Conservation (phyloP, 139 green algal genomes). For the Yamagishiella unicocca region DNA sequence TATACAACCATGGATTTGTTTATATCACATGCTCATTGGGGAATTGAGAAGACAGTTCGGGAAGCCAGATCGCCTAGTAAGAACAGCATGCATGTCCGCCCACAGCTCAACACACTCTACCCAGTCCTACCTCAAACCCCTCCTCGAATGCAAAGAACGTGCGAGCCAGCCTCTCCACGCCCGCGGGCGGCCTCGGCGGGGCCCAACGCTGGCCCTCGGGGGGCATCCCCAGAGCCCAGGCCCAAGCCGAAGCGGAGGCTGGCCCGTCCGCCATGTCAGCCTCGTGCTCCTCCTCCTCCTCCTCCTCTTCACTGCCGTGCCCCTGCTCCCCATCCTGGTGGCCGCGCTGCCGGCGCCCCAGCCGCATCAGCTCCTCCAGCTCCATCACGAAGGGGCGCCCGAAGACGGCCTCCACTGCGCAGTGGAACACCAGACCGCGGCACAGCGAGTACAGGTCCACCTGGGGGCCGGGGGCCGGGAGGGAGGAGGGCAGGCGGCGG, state of each 20-base stretch:
- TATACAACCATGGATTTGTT: too few relatives aligned
- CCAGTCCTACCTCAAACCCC: slow-evolving; percentile 75
- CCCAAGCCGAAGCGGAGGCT: too few relatives aligned
- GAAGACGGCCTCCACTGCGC: slow-evolving; percentile 67
- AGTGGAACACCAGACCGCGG: slow-evolving; percentile 67
- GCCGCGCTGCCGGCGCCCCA: too few relatives aligned
- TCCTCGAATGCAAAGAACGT: slow-evolving; percentile 74
- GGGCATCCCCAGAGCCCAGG: neutral
- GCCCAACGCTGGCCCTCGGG: neutral
- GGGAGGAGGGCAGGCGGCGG: neutral
- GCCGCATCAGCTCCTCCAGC: neutral
- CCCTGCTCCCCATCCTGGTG: neutral
- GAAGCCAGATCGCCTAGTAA: too few relatives aligned
- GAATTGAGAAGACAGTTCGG: too few relatives aligned
- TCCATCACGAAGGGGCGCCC: slow-evolving; percentile 33
- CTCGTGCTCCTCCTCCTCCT: neutral
- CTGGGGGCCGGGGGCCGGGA: slow-evolving; percentile 47
- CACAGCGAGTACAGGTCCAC: slow-evolving; percentile 69
- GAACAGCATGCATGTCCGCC: too few relatives aligned
- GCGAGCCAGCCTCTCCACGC: slow-evolving; percentile 21
- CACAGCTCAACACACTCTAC: too few relatives aligned
- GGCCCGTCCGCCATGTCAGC: neutral
- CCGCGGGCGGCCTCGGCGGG: neutral
- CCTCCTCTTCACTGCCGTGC: neutral
- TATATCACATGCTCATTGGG: too few relatives aligned